A percentile compares a stretch with the other conserved stretches of the same genome.
Evolutionary conservation across 2,329 filamentous ascomycete species (phyloP).

Genomic region (Aspergillus fumigatus): DNA sequence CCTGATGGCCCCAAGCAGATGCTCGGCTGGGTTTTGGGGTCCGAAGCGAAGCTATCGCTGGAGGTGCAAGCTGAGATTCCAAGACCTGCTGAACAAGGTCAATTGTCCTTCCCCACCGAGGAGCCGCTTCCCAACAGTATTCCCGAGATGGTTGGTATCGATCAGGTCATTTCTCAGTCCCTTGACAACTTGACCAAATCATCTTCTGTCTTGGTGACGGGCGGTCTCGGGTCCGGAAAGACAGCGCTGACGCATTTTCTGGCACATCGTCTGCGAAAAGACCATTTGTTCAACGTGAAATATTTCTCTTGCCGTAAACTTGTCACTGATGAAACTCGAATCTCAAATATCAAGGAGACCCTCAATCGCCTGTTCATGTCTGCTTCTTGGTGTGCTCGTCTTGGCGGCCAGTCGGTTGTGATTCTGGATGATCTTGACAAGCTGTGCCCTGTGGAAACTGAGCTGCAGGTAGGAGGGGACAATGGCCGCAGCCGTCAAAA

Average conservation of each 20-base stretch:
- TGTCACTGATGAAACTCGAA: conserved; percentile 83
- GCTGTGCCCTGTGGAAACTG: conserved; percentile 87
- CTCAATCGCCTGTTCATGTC: conserved; percentile 78
- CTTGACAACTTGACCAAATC: conserved; percentile 73
- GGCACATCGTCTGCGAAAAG: conserved; percentile 65
- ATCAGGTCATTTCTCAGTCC: conserved; percentile 67
- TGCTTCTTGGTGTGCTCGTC: conserved; percentile 83
- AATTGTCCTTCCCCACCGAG: conserved; percentile 43
- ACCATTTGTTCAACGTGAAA: conserved; percentile 72
- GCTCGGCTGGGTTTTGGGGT: conserved; percentile 67
- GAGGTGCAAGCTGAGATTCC: conserved; percentile 73
- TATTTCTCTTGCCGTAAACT: conserved; percentile 85
- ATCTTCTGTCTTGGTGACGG: conserved; percentile 85
- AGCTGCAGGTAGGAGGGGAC: conserved; percentile 87
- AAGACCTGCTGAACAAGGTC: conserved; percentile 51
- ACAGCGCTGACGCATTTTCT: conserved; percentile 73
- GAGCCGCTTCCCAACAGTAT: conserved; percentile 52
- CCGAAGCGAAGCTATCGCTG: conserved; percentile 67
- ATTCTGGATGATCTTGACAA: conserved; percentile 91
- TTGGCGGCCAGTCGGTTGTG: conserved; percentile 78
- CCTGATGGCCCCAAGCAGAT: conserved; percentile 29
- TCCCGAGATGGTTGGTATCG: conserved; percentile 75
- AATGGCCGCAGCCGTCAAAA: conserved; percentile 90
- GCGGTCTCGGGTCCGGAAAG: conserved; percentile 86
- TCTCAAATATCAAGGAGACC: conserved; percentile 87